Evolutionary conservation across 1,284 basidiomycete genomes (phyloP).

Genomic region (Ustilago bromivora): DNA sequence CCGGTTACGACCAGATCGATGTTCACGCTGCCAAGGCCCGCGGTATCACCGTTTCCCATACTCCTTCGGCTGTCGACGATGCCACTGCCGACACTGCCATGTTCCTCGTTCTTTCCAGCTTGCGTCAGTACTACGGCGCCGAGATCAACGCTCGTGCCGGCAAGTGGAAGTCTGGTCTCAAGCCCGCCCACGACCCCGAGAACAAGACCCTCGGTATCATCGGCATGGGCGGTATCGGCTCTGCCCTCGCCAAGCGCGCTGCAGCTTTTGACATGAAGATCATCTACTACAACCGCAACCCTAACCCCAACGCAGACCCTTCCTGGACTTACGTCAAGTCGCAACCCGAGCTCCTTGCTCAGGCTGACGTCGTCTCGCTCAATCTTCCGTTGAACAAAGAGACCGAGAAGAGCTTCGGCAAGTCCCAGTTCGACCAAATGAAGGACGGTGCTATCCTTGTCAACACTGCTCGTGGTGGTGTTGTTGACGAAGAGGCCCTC

Average conservation of each 20-base stretch:
- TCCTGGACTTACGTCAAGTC: constrained; percentile 49
- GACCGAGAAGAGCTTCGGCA: constrained; percentile 70
- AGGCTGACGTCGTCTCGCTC: constrained; percentile 72
- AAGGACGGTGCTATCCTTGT: constrained; percentile 70
- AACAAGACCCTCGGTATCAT: constrained; percentile 62
- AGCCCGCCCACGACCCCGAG: constrained; percentile 57
- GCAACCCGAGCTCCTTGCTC: constrained; percentile 70
- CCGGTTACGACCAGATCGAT: constrained; percentile 67
- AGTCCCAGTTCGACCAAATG: constrained; percentile 70
- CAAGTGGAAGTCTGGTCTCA: constrained; percentile 58
- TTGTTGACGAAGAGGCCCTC: constrained; percentile 70
- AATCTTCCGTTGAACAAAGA: constrained; percentile 72
- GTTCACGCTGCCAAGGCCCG: constrained; percentile 55
- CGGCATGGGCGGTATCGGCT: constrained; percentile 65
- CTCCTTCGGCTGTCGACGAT: constrained; percentile 62
- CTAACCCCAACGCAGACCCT: constrained; percentile 44
- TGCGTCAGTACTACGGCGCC: constrained; percentile 63
- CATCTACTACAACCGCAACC: constrained; percentile 64
- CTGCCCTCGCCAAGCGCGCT: constrained; percentile 59
- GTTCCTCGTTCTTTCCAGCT: constrained; percentile 61
- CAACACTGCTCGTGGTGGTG: constrained; percentile 72
- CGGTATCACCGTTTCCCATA: constrained; percentile 63
- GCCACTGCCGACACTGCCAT: constrained; percentile 64
- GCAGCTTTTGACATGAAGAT: constrained; percentile 63
- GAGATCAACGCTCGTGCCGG: constrained; percentile 49